Evolutionary conservation across 73 alveolate species (phyloP), one percentile per base, ranked within the genome.

Genomic region (Paramecium caudatum): DNA sequence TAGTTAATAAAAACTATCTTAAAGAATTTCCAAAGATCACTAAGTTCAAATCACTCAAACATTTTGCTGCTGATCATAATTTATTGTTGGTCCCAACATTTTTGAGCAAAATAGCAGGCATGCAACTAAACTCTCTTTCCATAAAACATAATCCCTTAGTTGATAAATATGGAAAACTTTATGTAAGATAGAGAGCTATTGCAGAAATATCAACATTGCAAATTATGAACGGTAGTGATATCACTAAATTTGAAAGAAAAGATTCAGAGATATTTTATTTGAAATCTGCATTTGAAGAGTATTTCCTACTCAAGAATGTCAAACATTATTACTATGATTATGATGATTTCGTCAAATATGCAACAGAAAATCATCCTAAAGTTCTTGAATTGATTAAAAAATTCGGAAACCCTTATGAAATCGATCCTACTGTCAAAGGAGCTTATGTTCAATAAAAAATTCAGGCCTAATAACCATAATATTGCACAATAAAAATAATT

Each of bases 331-430:
- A 78, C 34, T 82, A 90, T 81, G 87, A 68, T 91, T 27, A 63
- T 39, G 94, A 90, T 48, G 78, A 82, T 25, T 65, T 93, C 37
- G 84, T 82, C 61, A 78, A 82, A 15, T 84, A 61, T 70, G 91
- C 91, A 78, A 41, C 37, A 30, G 86, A 70, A 16, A 41, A 70
- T 34, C 95, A 93, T 50, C 95, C 97, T 10, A 83, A 91, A 33
- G 62, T 83, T 43, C 55, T 61, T 37, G 78, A 93, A 47, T 88
- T 93, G 16, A 91, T 91, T 3, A 92, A 93, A 19, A 93, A 69
- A 45, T 86, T 70, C 61, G 97, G 97, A 25, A 93, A 80, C 39
- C 97, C 97, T 4, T 82, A 91, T 12, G 97, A 93, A 41, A 88
- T 70, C 12, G 95, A 74, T 74, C 88, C 70, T 0, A 74, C 88